Base-by-base conservation (phyloP, 2,329 filamentous ascomycete species). In the Diaporthe australafricana region DNA sequence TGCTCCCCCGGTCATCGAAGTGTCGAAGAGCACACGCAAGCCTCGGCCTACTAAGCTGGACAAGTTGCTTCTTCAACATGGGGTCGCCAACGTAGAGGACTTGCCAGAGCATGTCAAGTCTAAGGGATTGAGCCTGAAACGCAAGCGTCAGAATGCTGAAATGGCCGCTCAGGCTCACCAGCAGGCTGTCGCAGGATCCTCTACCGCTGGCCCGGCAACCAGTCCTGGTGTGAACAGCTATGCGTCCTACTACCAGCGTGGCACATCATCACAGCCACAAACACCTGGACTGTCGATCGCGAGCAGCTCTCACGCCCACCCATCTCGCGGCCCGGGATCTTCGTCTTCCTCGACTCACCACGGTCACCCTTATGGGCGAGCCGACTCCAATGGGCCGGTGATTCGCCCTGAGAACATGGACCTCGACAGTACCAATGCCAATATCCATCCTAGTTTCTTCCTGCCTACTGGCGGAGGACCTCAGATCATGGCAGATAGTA, bases 11-110 rank as follows among this genome's bases (percentile, higher is more conserved):
- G 91, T 97, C 47, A 87, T 98, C 12, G 93, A 98, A 73, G 89
- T 92, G 20, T 98, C 96, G 0, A 89, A 95, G 74, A 98, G 95
- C 63, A 99, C 96, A 5, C 90, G 96, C 72, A 99, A 99, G 82
- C 96, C 96, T 50, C 91, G 96, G 11, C 96, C 96, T 11, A 99
- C 96, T 0, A 99, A 99, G 83, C 90, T 98, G 75, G 96, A 98
- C 81, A 98, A 98, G 84, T 89, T 98, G 78, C 92, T 99, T 86
- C 91, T 91, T 1, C 93, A 96, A 77, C 90, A 96, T 73, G 95
- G 95, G 2, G 94, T 98, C 16, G 92, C 95, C 4, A 94, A 97
- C 76, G 94, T 94, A 0, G 96, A 98, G 68, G 94, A 98, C 76
- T 87, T 99, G 5, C 96, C 96, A 0, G 91, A 95, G 73, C 91